Conservation (phyloP, 129 eudicot genomes). For the Escallonia rubra region DNA sequence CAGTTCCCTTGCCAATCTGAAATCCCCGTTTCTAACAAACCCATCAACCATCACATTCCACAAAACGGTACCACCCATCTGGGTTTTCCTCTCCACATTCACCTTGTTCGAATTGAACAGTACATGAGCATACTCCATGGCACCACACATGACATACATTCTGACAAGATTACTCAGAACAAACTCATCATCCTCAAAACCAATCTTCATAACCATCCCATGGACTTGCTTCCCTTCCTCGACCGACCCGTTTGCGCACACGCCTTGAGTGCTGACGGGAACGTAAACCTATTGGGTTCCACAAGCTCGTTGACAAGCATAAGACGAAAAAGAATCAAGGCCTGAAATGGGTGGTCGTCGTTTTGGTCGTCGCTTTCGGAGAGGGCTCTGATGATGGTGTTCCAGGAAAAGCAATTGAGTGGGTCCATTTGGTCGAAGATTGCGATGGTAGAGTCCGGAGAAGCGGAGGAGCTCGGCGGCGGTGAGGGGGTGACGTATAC, state of each 20-base stretch:
- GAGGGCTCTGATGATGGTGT: conserved; percentile 48
- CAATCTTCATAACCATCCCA: no score
- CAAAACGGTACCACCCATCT: no score
- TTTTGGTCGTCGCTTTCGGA: conserved; percentile 19
- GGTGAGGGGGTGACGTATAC: conserved; percentile 36
- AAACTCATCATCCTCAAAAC: no score
- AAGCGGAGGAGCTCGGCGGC: conserved; percentile 37
- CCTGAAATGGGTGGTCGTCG: conserved; percentile 23
- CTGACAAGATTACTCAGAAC: no score
- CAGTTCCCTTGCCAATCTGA: no score
- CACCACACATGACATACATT: no score
- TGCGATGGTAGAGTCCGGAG: conserved; percentile 29
- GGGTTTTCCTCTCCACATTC: no score
- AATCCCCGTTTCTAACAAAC: no score
- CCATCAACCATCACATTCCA: no score
- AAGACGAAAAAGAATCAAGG: conserved; percentile 18
- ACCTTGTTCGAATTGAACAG: no score
- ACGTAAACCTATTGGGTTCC: conserved; percentile 44
- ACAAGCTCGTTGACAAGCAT: conserved; percentile 23
- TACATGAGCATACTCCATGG: no score
- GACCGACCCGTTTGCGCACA: conserved; percentile 24
- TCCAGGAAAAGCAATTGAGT: conserved; percentile 50
- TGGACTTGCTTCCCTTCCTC: conserved; percentile 42
- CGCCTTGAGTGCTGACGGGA: conserved; percentile 52
- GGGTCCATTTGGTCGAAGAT: conserved; percentile 33